Conservation (phyloP, 768 basidiomycete species). For the Tephrocybe sp. region DNA sequence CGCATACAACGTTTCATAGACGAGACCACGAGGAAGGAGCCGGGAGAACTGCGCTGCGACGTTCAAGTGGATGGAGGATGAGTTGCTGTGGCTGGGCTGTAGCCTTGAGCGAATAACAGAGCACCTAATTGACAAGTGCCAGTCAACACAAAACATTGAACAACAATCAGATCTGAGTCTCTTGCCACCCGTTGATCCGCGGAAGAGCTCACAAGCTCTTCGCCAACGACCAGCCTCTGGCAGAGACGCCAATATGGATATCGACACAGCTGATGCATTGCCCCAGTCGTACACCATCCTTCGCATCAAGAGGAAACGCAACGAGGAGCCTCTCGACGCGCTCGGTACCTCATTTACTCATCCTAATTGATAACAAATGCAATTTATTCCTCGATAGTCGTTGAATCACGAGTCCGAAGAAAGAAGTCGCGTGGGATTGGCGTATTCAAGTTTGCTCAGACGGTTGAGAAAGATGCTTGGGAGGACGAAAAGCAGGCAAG, state of each 20-base stretch:
- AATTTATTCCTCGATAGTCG: conserved; percentile 19
- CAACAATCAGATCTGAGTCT: too few relatives aligned
- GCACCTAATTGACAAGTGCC: too few relatives aligned
- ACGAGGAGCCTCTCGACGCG: conserved; percentile 81
- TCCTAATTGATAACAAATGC: conserved; percentile 9
- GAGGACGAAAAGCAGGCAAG: conserved; percentile 56
- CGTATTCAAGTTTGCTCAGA: conserved; percentile 81
- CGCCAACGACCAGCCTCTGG: too few relatives aligned
- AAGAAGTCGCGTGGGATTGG: conserved; percentile 64
- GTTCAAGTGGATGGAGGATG: too few relatives aligned
- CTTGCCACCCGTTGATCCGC: too few relatives aligned
- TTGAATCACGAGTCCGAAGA: conserved; percentile 59
- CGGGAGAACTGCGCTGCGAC: too few relatives aligned
- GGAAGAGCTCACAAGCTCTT: too few relatives aligned
- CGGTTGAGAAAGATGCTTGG: conserved; percentile 72
- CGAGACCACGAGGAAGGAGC: too few relatives aligned
- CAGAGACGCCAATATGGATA: conserved; percentile 24
- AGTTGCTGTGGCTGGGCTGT: too few relatives aligned
- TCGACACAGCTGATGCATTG: conserved; percentile 23
- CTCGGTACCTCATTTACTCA: conserved; percentile 49
- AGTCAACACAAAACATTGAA: too few relatives aligned
- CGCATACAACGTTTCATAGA: neutral
- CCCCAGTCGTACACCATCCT: conserved; percentile 64
- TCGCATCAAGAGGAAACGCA: conserved; percentile 81
- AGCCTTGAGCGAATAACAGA: too few relatives aligned